Evolutionary conservation across 352 stramenopile genomes (phyloP), one percentile per base, ranked within the genome.

Genomic region (Phytophthora macrochlamydospora): DNA sequence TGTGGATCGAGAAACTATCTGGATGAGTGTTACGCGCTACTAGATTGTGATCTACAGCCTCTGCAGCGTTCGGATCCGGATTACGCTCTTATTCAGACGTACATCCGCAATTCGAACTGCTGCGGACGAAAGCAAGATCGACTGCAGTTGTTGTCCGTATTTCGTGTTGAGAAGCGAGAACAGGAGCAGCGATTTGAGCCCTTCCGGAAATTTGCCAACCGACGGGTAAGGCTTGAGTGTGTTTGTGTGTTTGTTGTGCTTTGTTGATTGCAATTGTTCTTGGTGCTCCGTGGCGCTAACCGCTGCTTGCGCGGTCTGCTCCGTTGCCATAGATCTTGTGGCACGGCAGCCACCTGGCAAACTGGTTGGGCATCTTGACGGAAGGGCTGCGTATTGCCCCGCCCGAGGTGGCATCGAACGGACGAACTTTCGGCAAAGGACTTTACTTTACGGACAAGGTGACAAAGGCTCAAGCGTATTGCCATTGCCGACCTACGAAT

Each of bases 401-500:
- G 9, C 71, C 85, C 7, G 85, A 93, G 14, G 89, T 94, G 12
- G 75, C 81, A 4, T 83, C 72, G 40, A 91, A 91, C 51, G 90
- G 89, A 30, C 85, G 82, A 37, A 87, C 80, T 32, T 96, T 95
- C 56, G 89, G 89, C 35, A 91, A 91, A 51, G 89, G 90, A 29
- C 56, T 97, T 7, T 97, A 97, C 61, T 97, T 95, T 64, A 91
- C 90, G 9, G 90, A 97, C 62, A 93, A 92, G 68, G 82, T 90
- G 60, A 89, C 85, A 13, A 89, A 89, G 51, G 83, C 84, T 7
- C 79, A 89, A 65, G 71, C 73, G 32, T 92, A 91, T 38, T 92
- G 82, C 67, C 81, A 88, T 38, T 76, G 70, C 40, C 62, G 72
- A 18, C 72, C 72, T n/a, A 76, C 71, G 30, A 75, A 79, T 37